These are phyloP conservation scores for Ramularia collo-cygni DNA, from an alignment of 2,329 filamentous ascomycete species.

Conservation along the genomic window DNA sequence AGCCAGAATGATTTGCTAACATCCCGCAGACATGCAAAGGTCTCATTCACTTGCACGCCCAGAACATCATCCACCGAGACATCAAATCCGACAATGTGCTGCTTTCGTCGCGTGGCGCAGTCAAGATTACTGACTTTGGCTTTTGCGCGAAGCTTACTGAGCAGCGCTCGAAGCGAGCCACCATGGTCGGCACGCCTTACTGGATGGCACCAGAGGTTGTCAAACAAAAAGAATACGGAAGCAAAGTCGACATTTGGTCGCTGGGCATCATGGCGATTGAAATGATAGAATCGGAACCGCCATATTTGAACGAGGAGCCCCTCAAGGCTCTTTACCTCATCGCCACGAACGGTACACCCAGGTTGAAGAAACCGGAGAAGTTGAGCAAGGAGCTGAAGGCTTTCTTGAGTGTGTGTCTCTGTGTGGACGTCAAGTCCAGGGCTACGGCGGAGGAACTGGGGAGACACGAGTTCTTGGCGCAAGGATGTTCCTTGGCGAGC, in stretches of 20 bases:
- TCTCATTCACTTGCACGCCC: constrained; percentile 84
- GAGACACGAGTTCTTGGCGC: constrained; percentile 88
- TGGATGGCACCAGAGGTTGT: constrained; percentile 99
- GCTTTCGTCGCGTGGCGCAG: constrained; percentile 85
- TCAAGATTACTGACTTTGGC: constrained; percentile 95
- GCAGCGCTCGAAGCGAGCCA: constrained; percentile 91
- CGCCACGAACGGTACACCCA: constrained; percentile 92
- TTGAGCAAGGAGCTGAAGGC: constrained; percentile 96
- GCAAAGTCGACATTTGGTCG: constrained; percentile 98
- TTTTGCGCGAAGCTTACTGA: constrained; percentile 99
- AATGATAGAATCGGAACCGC: constrained; percentile 98
- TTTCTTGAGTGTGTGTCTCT: constrained; percentile 92
- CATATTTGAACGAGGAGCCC: constrained; percentile 95
- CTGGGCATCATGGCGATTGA: constrained; percentile 99
- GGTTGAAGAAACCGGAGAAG: constrained; percentile 97
- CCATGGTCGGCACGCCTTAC: constrained; percentile 98
- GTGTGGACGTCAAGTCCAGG: constrained; percentile 90
- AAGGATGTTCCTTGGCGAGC: constrained; percentile 75
- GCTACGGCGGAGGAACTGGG: constrained; percentile 87
- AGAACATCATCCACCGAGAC: constrained; percentile 97
- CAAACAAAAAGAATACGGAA: constrained; percentile 97
- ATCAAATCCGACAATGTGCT: constrained; percentile 99
- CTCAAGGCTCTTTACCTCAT: constrained; percentile 96
- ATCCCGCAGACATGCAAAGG: constrained; percentile 77
- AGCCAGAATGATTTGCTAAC: constrained; percentile 23